A percentile compares a stretch with the other conserved stretches of the same genome.
These are phyloP conservation scores for Ceratocystis cacaofunesta DNA, from an alignment of 2,329 filamentous ascomycete species.

Conservation along the genomic window DNA sequence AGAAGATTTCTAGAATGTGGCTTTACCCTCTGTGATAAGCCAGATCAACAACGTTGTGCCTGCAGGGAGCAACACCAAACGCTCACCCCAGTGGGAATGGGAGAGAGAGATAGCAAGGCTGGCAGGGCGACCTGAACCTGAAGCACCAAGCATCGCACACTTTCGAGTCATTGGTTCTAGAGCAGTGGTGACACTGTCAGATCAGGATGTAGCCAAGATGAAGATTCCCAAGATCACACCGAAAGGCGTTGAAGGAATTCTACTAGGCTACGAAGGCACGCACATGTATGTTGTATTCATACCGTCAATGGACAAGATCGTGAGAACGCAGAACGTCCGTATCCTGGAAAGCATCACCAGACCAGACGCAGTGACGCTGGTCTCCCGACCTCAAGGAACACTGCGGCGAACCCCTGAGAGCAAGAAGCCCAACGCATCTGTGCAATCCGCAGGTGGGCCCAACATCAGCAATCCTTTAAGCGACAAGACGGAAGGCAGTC, in stretches of 20 bases:
- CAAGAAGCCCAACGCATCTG: not conserved
- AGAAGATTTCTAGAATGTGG: not conserved
- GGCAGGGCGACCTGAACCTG: not conserved
- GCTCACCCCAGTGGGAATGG: not conserved
- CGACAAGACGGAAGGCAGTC: too few species aligned
- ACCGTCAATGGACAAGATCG: not conserved
- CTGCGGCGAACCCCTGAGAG: not conserved
- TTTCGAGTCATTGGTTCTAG: not conserved
- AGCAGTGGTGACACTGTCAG: not conserved
- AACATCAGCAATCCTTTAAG: too few species aligned
- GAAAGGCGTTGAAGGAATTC: not conserved
- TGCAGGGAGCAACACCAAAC: not conserved
- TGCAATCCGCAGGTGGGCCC: too few species aligned
- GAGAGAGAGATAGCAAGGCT: not conserved
- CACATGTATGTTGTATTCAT: not conserved
- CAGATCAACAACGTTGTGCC: not conserved
- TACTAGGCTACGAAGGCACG: not conserved
- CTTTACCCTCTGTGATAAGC: not conserved
- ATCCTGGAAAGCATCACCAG: not conserved
- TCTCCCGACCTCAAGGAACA: not conserved
- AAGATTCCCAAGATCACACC: not conserved
- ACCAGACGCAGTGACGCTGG: not conserved
- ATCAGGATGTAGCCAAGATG: not conserved
- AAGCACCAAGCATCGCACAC: not conserved
- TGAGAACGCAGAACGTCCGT: not conserved